phyloP scores from a whole-genome alignment of 331 rosid genomes.

The Pyracantha coccinea region DNA sequence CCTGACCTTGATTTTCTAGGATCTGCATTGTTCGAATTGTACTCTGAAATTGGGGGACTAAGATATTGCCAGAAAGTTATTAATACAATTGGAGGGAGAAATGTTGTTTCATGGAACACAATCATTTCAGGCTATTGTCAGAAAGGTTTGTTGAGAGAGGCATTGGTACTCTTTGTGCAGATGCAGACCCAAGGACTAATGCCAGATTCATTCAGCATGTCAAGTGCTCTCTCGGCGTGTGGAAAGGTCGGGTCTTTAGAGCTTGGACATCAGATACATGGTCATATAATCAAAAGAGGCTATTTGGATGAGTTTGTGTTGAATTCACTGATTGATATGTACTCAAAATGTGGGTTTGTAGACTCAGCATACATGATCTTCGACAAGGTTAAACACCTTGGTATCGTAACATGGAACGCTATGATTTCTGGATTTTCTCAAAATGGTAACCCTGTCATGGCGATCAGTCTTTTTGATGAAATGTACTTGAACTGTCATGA shows the following conservation, averaged over 20 bases:
- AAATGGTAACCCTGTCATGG: conserved; percentile 59
- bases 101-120: conserved; percentile 56
- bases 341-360: conserved; percentile 71
- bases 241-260: conserved; percentile 49
- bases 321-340: conserved; percentile 80
- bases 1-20: conserved; percentile 44
- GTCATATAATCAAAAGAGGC: conserved; percentile 62
- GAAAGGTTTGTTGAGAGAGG: conserved; percentile 44
- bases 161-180: conserved; percentile 42
- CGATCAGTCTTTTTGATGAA: conserved; percentile 63
- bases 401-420: conserved; percentile 78
- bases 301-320: conserved; percentile 56
- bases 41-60: conserved; percentile 42
- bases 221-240: conserved; percentile 75
- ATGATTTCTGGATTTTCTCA: conserved; percentile 79
- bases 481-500: conserved; percentile 43
- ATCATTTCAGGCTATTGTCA: conserved; percentile 55
- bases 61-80: conserved; percentile 45
- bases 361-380: conserved; percentile 54
- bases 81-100: conserved; percentile 27
- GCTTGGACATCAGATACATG: conserved; percentile 67
- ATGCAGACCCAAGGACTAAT: conserved; percentile 46
- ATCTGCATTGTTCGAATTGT: conserved; percentile 62
- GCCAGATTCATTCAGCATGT: conserved; percentile 74
- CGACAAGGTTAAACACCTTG: conserved; percentile 24